Conservation (phyloP, 495 filamentous ascomycete species). For the Jackrogersella minutella region DNA sequence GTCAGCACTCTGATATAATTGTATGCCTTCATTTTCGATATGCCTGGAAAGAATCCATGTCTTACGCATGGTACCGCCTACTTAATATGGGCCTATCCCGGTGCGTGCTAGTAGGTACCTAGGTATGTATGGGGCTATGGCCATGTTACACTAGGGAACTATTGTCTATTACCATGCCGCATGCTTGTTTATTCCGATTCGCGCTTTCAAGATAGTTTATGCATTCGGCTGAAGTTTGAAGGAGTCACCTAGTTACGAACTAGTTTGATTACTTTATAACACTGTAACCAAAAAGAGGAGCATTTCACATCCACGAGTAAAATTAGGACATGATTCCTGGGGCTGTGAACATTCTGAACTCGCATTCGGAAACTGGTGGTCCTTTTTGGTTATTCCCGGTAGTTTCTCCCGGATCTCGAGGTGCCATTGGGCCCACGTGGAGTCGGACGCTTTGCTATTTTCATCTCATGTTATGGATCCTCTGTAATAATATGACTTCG, state of each 20-base stretch:
- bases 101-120: neutral
- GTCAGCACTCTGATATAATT: neutral
- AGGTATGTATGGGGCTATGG: too few species aligned
- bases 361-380: slow-evolving; percentile 1
- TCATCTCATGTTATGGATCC: neutral
- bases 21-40: neutral
- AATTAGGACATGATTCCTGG: neutral
- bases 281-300: neutral
- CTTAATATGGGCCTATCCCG: neutral
- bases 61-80: neutral
- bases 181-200: neutral
- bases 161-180: neutral
- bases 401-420: neutral
- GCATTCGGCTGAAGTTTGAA: neutral
- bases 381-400: neutral
- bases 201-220: neutral
- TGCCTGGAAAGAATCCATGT: neutral
- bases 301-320: neutral
- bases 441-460: neutral
- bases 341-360: neutral
- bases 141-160: neutral
- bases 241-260: neutral
- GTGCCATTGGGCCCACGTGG: neutral
- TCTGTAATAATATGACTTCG: neutral
- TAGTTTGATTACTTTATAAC: neutral